Percentiles rank a stretch among this genome's conserved stretches.
Conservation (phyloP, 768 basidiomycete genomes). For the Hemileccinum impolitum region DNA sequence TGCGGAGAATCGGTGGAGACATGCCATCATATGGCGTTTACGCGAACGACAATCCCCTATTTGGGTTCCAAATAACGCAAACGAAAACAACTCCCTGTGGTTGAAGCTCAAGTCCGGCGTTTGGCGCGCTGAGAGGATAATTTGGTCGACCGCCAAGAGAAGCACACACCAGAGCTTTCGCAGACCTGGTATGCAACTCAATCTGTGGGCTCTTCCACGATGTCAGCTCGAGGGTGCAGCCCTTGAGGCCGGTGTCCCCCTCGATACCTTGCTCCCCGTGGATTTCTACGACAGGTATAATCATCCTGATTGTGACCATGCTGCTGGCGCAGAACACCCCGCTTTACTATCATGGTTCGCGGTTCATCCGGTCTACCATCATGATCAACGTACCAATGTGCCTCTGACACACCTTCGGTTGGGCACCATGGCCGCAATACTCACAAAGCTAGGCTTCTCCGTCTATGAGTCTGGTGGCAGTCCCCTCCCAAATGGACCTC, state of each 20-base stretch:
- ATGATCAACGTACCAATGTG: constrained; percentile 6
- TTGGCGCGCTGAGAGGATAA: constrained; percentile 9
- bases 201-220: constrained; percentile 55
- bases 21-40: constrained; percentile 65
- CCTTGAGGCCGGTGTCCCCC: constrained; percentile 63
- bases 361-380: constrained; percentile 20
- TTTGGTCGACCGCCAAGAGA: constrained; percentile 1
- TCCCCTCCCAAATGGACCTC: background rate
- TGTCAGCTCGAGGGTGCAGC: constrained; percentile 59
- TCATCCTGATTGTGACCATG: background rate
- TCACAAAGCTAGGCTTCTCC: constrained; percentile 50
- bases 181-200: constrained; percentile 54
- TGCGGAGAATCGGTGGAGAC: constrained; percentile 53
- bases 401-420: constrained; percentile 55
- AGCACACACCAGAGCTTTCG: constrained; percentile 4
- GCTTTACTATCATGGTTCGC: constrained; percentile 16
- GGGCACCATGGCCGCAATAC: constrained; percentile 53
- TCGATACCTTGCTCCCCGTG: constrained; percentile 47
- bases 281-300: constrained; percentile 27
- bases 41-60: constrained; percentile 43
- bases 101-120: constrained; percentile 7
- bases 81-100: constrained; percentile 5
- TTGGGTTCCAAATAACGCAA: constrained; percentile 47
- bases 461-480: constrained; percentile 27
- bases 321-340: background rate